Conservation (phyloP, 2,329 filamentous ascomycete species). For the Ophiostoma montium region DNA sequence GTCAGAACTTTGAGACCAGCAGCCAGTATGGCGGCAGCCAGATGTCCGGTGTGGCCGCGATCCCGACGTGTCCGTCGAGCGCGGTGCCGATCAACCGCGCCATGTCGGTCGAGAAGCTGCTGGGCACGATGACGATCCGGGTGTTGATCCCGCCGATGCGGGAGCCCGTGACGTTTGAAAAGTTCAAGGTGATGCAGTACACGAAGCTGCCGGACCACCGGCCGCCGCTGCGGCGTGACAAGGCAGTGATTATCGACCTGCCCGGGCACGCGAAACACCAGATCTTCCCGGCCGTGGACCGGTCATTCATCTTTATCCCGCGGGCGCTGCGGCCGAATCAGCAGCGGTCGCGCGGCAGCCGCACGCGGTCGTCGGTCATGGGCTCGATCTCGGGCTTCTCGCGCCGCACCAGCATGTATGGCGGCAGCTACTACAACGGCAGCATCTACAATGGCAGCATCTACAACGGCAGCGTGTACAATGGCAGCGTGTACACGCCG, state of each 20-base stretch:
- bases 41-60: constrained; percentile 17
- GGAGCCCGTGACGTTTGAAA: constrained; percentile 54
- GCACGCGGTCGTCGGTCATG: constrained; percentile 59
- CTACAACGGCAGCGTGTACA: constrained; percentile 46
- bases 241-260: constrained; percentile 86
- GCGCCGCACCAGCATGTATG: constrained; percentile 65
- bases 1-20: constrained; percentile 1
- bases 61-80: constrained; percentile 44
- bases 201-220: constrained; percentile 90
- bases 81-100: constrained; percentile 55
- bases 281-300: constrained; percentile 76
- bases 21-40: constrained; percentile 24
- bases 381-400: constrained; percentile 54
- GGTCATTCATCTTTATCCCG: constrained; percentile 97
- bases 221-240: constrained; percentile 85
- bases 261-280: constrained; percentile 69
- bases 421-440: constrained; percentile 47
- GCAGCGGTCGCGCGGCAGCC: constrained; percentile 61
- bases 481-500: constrained; percentile 65
- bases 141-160: constrained; percentile 68
- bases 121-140: constrained; percentile 74
- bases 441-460: constrained; percentile 49
- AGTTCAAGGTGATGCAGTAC: constrained; percentile 75
- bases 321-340: constrained; percentile 86
- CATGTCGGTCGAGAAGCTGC: constrained; percentile 69